phyloP scores from a whole-genome alignment of 441 rosid species.

The Arabidopsis lyrata region DNA sequence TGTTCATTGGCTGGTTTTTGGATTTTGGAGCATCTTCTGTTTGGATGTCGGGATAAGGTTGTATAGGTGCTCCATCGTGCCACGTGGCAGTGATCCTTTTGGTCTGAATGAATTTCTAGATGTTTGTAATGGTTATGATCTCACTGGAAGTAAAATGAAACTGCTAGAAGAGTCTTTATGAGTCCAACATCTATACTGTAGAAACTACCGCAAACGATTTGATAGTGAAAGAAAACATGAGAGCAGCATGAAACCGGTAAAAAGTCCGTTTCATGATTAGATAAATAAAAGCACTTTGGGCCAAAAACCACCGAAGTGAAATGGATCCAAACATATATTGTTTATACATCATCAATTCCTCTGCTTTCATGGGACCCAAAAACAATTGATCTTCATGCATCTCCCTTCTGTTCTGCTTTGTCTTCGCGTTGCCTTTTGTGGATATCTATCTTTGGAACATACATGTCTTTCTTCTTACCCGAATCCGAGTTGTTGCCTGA shows the following conservation, averaged over 20 bases:
- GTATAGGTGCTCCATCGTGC: slow-evolving; percentile 18
- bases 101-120: background rate
- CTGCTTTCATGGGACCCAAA: slow-evolving; percentile 2
- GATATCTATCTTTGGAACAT: slow-evolving; percentile 35
- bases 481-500: slow-evolving; percentile 32
- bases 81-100: slow-evolving; percentile 23
- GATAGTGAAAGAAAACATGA: background rate
- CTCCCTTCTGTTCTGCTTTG: slow-evolving; percentile 34
- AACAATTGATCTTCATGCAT: slow-evolving; percentile 15
- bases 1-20: slow-evolving; percentile 30
- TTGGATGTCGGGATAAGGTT: slow-evolving; percentile 42
- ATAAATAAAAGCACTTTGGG: background rate
- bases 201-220: background rate
- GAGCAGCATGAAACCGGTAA: slow-evolving; percentile 34
- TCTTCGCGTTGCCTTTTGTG: slow-evolving; percentile 40
- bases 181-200: background rate
- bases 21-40: background rate
- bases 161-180: slow-evolving; percentile 23
- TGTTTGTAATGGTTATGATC: background rate
- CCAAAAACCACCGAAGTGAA: slow-evolving; percentile 18
- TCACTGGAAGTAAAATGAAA: slow-evolving; percentile 2
- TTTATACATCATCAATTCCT: background rate
- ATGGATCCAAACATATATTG: slow-evolving; percentile 21
- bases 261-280: slow-evolving; percentile 33
- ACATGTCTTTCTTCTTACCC: slow-evolving; percentile 25